Evolutionary conservation across 2,329 filamentous ascomycete genomes (phyloP).

Genomic region (Cladosporium phlei): DNA sequence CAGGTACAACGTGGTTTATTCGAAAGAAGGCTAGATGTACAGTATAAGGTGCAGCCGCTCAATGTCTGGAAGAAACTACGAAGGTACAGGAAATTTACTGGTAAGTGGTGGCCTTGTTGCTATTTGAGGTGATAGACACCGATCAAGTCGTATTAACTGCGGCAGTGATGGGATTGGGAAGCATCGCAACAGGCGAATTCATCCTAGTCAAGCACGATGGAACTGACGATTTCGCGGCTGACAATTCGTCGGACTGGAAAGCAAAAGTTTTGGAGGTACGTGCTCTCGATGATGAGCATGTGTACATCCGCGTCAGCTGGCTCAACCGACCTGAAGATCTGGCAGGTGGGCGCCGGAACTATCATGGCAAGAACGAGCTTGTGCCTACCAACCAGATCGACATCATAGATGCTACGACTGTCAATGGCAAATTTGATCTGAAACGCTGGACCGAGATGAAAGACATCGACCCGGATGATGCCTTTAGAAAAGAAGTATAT

Average conservation of each 20-base stretch:
- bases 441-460: too few species aligned
- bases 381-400: too few species aligned
- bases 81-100: conserved; percentile 42
- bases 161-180: conserved; percentile 13
- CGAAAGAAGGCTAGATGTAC: conserved; percentile 17
- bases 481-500: too few species aligned
- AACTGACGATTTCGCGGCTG: conserved; percentile 29
- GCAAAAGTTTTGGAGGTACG: conserved; percentile 72
- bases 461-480: too few species aligned
- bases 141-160: not conserved
- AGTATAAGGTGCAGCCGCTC: conserved; percentile 36
- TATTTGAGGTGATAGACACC: not conserved
- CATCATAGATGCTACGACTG: too few species aligned
- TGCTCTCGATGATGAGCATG: conserved; percentile 65
- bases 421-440: too few species aligned
- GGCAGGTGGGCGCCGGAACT: too few species aligned
- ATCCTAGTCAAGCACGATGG: conserved; percentile 39
- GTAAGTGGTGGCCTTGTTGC: not conserved
- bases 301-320: conserved; percentile 72
- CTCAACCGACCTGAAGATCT: too few species aligned
- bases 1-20: conserved; percentile 11
- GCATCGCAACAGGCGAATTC: conserved; percentile 39
- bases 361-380: too few species aligned
- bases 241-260: conserved; percentile 56
- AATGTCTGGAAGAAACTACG: conserved; percentile 30